Base-by-base conservation (phyloP, 1,139 yeast species). In the Debaryomyces fabryi region DNA sequence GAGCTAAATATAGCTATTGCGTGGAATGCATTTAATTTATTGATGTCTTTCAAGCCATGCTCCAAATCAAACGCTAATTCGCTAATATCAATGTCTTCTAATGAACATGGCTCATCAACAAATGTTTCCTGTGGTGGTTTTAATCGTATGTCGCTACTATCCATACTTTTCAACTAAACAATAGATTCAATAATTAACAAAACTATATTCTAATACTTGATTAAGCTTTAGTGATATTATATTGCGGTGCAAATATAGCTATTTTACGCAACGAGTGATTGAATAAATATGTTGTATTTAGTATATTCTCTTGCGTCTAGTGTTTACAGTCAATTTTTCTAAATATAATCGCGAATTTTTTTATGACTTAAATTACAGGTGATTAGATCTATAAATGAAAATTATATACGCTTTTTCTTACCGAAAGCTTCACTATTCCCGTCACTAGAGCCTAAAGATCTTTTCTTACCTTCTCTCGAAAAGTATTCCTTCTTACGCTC, bases 401-500 rank as follows among this genome's bases (percentile, higher is more conserved):
- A 21, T 38, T 42, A 49, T 38, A 43, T 42, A 46, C 57, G 58
- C 52, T 64, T 61, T 51, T 60, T 69, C 52, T 69, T 71, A 8
- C 73, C 72, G 54, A 69, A 68, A 8, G 74, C 74, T 46, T 62
- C 62, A 29, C 67, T 62, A 46, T 65, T 65, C 18, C 70, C 74
- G 45, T 71, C 76, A 52, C 74, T 68, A 10, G 74, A 58, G n/a
- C 68, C 75, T 49, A 71, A 60, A 25, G 78, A 71, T 67, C 91
- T 80, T 73, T 86, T 88, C 63, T 81, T 83, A 32, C 92, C 89
- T 58, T 85, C 84, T 56, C 77, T 83, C 44, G 86, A 78, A 62
- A 93, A 93, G 64, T 73, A 91, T 49, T 90, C 97, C 72, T 88
- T 89, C 78, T 91, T 92, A 63, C 89, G 82, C 64, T 88, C 92